Base-by-base conservation (phyloP, 1,139 yeast genomes). In the Suhomyces guaymorum region DNA sequence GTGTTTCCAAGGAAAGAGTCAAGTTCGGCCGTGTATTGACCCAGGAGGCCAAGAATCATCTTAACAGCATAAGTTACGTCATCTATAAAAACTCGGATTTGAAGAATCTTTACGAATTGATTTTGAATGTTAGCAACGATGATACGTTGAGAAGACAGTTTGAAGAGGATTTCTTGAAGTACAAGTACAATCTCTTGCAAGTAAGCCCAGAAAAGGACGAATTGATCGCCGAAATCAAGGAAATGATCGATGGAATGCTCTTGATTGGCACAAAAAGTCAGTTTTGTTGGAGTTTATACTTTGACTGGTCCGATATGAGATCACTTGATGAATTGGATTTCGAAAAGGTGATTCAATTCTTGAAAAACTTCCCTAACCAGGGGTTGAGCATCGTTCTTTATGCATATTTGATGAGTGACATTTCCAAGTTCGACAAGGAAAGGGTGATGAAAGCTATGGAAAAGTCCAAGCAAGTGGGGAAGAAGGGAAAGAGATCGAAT, bases 251-350 rank as follows among this genome's bases (percentile, higher is more conserved):
- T 14, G 95, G 84, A 24, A 77, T 90, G 81, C 78, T 89, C 3
- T 61, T 82, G 17, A 77, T 92, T 10, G 73, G 76, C 26, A 75
- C 81, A 11, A 70, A 73, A 1, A 78, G 81, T 16, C 63, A 74
- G 18, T 63, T 75, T 25, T 88, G 92, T 1, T 92, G 96, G 95
- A 70, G 74, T 32, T 54, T 83, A 10, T 79, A 78, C 48, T 77
- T 89, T 47, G 96, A 92, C 49, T 84, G 92, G 83, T 47, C 62
- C 22, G 96, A 92, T 54, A 73, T 71, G 7, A 56, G 54, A 3
- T 61, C 68, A 7, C 55, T 88, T 10, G 48, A 48, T 7, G 72
- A 74, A 2, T 54, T 86, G 33, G 81, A 81, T 32, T 54, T 70
- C 18, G 66, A 62, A 3, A 52, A 67, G 7, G 48, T 88, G 1